A percentile compares a stretch with the other conserved stretches of the same genome.
Evolutionary conservation across 163 green algal species (phyloP).

Genomic region (Botryococcus braunii): DNA sequence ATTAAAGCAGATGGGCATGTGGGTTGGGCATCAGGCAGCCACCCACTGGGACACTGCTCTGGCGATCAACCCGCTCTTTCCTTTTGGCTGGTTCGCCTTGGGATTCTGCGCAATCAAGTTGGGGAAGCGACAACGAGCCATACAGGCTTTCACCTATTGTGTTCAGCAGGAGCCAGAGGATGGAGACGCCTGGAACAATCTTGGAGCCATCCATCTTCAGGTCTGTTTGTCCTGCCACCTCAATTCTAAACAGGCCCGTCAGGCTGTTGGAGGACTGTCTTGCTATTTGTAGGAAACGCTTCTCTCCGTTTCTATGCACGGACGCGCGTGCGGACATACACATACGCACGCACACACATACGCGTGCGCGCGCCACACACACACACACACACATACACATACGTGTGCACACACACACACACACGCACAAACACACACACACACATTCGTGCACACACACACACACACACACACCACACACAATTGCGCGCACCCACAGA

Average conservation of each 20-base stretch:
- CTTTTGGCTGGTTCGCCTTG: constrained; percentile 76
- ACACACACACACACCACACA: too few species aligned
- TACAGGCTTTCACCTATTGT: constrained; percentile 62
- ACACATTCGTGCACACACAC: too few species aligned
- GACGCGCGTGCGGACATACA: background rate
- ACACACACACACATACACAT: too few species aligned
- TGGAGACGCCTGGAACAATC: constrained; percentile 82
- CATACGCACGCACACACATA: background rate
- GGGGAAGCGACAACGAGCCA: constrained; percentile 14
- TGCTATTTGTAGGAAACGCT: background rate
- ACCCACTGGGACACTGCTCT: constrained; percentile 64
- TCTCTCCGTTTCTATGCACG: background rate
- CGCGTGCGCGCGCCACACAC: too few species aligned
- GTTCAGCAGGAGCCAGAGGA: constrained; percentile 67
- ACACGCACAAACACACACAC: too few species aligned
- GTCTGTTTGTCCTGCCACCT: constrained; percentile 9
- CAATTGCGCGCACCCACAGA: too few species aligned
- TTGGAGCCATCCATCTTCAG: constrained; percentile 52
- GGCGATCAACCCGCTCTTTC: constrained; percentile 69
- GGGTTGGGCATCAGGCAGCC: too few species aligned
- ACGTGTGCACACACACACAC: too few species aligned
- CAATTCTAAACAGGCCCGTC: background rate
- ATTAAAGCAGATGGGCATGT: too few species aligned
- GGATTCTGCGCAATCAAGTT: constrained; percentile 48
- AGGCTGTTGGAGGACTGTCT: background rate